Evolutionary conservation across 768 basidiomycete genomes (phyloP).

Genomic region (Xerocomellus amylosporus): DNA sequence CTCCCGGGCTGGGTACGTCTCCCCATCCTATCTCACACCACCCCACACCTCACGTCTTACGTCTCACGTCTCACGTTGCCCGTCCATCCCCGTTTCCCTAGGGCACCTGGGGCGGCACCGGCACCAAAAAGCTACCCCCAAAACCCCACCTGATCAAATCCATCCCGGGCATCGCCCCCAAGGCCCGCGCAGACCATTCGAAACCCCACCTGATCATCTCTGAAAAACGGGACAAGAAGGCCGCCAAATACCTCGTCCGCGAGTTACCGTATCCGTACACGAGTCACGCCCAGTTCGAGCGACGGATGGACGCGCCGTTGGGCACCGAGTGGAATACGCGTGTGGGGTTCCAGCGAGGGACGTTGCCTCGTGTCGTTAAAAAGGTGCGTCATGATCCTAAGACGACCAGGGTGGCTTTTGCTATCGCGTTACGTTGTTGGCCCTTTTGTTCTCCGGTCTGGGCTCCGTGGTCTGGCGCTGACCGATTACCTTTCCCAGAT

Average conservation of each 20-base stretch:
- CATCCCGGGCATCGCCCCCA: slow-evolving; percentile 76
- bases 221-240: slow-evolving; percentile 94
- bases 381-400: slow-evolving; percentile 50
- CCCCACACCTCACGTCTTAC: not conserved
- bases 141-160: slow-evolving; percentile 77
- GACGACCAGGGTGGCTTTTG: not conserved
- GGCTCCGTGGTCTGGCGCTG: not conserved
- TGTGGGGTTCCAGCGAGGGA: slow-evolving; percentile 77
- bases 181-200: slow-evolving; percentile 75
- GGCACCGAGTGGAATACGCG: slow-evolving; percentile 95
- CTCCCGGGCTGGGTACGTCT: slow-evolving; percentile 89
- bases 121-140: slow-evolving; percentile 55
- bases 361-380: slow-evolving; percentile 80
- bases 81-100: slow-evolving; percentile 27
- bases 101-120: slow-evolving; percentile 92
- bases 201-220: slow-evolving; percentile 93
- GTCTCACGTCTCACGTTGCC: not conserved
- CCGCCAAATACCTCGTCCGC: slow-evolving; percentile 81
- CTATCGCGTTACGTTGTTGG: not conserved
- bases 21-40: not conserved
- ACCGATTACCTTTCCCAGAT: slow-evolving; percentile 41
- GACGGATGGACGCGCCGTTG: slow-evolving; percentile 73
- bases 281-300: slow-evolving; percentile 88
- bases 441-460: too few relatives aligned
- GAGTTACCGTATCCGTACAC: slow-evolving; percentile 96